Base-by-base conservation (phyloP, 768 basidiomycete species). In the Pleurotus giganteus region DNA sequence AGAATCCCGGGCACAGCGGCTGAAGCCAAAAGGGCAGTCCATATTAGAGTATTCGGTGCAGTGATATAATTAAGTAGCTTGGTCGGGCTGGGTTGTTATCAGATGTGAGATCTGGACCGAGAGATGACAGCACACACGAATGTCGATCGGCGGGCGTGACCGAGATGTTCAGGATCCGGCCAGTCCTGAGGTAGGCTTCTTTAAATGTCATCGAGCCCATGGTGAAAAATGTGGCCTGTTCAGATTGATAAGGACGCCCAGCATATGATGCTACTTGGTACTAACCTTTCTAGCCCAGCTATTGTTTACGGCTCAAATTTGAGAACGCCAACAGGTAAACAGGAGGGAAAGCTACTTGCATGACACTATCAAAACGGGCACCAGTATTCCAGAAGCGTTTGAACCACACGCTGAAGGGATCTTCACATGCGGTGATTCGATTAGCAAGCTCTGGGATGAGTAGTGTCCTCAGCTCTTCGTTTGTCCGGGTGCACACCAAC, bases 1-100 rank as follows among this genome's bases (percentile, higher is more conserved):
- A 98, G 68, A 60, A 98, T 96, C 0, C 96, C 94, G 0, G 95
- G 96, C 2, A 97, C 95, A 21, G 96, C 95, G 2, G 95, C 94
- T 4, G 92, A 94, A 4, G 94, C 93, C 37, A 96, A 71, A 32
- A 91, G 62, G 2, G 88, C 87, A 41, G 82, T 86, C 89, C 88
- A 91, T 53, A 91, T 89, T 17, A 91, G 74, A 2, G 88, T 89
- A 66, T 98, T 91, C 0, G 97, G 97, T n/a, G 94, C 90, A 17
- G 94, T 95, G 58, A 98, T 82, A 64, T 97, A 94, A 67, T 98
- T 99, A 9, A 99, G 76, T 2, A 99, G 73, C 69, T 98, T 98
- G 2, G 97, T 98, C 1, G 97, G 97, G 11, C 91, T 94, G 37
- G 15, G 43, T 17, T 32, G 26, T 26, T 31, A 42, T 42, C 12